Conservation (phyloP, 805 yeast genomes). For the Saturnispora sekii region DNA sequence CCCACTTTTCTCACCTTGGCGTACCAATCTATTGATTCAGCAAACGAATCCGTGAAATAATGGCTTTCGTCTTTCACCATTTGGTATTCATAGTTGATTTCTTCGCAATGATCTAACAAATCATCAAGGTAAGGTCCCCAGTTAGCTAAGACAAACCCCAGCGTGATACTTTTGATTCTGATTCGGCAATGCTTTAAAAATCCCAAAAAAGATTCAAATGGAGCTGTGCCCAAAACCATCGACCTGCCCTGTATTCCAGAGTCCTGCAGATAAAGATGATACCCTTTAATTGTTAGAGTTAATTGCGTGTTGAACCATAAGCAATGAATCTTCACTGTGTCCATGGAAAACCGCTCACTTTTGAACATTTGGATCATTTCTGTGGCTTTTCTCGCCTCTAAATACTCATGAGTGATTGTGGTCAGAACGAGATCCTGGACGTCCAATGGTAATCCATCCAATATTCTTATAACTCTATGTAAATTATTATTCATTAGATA, state of each 20-base stretch:
- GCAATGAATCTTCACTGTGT: background rate
- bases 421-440: background rate
- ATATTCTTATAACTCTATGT: background rate
- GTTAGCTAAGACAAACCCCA: slow-evolving; percentile 2
- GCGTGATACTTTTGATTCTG: background rate
- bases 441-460: background rate
- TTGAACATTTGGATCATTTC: slow-evolving; percentile 2
- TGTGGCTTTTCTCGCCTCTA: slow-evolving; percentile 1
- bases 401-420: background rate
- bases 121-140: background rate
- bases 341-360: background rate
- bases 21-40: slow-evolving; percentile 1
- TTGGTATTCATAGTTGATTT: slow-evolving; percentile 3
- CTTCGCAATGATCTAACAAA: slow-evolving; percentile 1
- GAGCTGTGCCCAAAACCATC: background rate
- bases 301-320: slow-evolving; percentile 1
- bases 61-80: background rate
- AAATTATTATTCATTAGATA: background rate
- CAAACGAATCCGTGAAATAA: slow-evolving; percentile 1
- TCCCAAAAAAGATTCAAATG: background rate
- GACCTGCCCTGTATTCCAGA: slow-evolving; percentile 4
- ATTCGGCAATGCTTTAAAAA: background rate
- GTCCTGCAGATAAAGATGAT: slow-evolving; percentile 1
- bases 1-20: background rate
- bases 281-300: slow-evolving; percentile 1